phyloP scores from a whole-genome alignment of 2,329 filamentous ascomycete species.

The Colletotrichum incanum region DNA sequence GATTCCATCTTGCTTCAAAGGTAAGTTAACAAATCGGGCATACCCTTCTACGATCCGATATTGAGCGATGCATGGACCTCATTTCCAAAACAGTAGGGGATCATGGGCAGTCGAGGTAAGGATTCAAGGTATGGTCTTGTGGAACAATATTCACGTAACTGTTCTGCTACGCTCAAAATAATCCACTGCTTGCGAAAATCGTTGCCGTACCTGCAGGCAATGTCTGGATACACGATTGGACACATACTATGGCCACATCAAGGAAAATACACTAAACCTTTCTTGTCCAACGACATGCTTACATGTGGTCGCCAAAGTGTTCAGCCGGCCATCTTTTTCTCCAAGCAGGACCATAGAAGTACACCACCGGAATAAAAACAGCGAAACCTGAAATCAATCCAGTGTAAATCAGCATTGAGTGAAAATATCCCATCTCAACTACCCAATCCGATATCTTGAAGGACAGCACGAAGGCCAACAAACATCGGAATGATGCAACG shows the following conservation, averaged over 20 bases:
- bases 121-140: no score
- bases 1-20: neutral
- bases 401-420: slow-evolving; percentile 50
- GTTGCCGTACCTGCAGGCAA: neutral
- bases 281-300: neutral
- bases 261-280: neutral
- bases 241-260: fast-evolving
- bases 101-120: no score
- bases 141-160: neutral
- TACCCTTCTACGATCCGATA: neutral
- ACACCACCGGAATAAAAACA: slow-evolving; percentile 50
- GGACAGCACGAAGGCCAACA: slow-evolving; percentile 49
- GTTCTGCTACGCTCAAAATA: no score
- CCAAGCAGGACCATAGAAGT: slow-evolving; percentile 36
- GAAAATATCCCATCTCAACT: slow-evolving; percentile 48
- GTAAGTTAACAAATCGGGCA: neutral
- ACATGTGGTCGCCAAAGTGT: slow-evolving; percentile 39
- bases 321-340: slow-evolving; percentile 28
- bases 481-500: slow-evolving; percentile 50
- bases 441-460: slow-evolving; percentile 50
- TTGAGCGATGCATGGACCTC: no score
- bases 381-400: slow-evolving; percentile 51
- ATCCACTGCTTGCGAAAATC: neutral
- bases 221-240: neutral
- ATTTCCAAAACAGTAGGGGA: no score